Base-by-base conservation (phyloP, 768 basidiomycete species). In the Kwoniella shandongensis region DNA sequence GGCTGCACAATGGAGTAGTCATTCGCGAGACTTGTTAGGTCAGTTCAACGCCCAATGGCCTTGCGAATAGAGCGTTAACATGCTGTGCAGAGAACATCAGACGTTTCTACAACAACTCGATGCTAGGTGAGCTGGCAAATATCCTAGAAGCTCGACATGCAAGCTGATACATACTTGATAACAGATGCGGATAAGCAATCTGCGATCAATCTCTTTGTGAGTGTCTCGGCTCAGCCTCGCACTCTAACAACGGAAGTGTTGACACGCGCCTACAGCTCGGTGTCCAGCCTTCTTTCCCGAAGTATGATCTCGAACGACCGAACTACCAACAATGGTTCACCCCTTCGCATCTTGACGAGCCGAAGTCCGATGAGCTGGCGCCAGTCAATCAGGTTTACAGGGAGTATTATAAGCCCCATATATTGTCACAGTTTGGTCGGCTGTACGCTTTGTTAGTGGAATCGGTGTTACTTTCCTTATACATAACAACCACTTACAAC, bases 191-290 rank as follows among this genome's bases (percentile, higher is more conserved):
- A 97, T 78, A 98, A 97, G 75, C 96, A 99, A 77, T 82, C 88
- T 8, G 93, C 94, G 5, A 99, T 97, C 73, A 92, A 99, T 76
- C 82, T 97, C n/a, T 98, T 98, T 76, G 84, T 98, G n/a, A n/a
- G n/a, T n/a, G n/a, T n/a, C n/a, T n/a, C n/a, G n/a, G n/a, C n/a
- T n/a, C n/a, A n/a, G n/a, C n/a, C n/a, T n/a, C n/a, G n/a, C n/a
- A n/a, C n/a, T n/a, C n/a, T n/a, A n/a, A n/a, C n/a, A n/a, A n/a
- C n/a, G n/a, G n/a, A n/a, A n/a, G n/a, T n/a, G n/a, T n/a, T n/a
- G n/a, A n/a, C n/a, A n/a, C n/a, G 18, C 29, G 2, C 18, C 1
- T 30, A 15, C 40, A 61, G 61, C 59, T 67, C 18, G 70, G 70
- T 1, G 70, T 72, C 17, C 58, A 67, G 20, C 50, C 65, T 4